These are phyloP conservation scores for Parastagonospora nodorum DNA, from an alignment of 2,329 filamentous ascomycete species.

Conservation along the genomic window DNA sequence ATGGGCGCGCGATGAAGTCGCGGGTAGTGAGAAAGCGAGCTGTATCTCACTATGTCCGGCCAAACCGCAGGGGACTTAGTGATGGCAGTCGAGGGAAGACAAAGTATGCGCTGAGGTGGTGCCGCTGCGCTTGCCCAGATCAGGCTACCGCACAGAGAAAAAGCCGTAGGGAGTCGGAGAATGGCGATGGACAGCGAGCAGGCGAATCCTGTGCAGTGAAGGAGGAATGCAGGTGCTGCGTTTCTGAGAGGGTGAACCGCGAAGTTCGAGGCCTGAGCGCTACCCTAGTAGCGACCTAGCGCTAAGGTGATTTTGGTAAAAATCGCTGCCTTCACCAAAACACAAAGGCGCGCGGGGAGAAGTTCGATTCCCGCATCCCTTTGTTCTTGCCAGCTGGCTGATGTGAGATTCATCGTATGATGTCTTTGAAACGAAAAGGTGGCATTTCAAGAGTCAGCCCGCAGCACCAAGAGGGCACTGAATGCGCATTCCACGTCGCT, in stretches of 20 bases:
- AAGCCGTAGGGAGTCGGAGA: slow-evolving; percentile 19
- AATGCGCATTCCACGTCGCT: too few relatives aligned
- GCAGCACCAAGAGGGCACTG: too few relatives aligned
- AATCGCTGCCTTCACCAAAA: slow-evolving; percentile 1
- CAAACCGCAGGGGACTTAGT: slow-evolving; percentile 29
- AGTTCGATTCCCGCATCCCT: too few relatives aligned
- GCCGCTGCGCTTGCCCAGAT: slow-evolving; percentile 19
- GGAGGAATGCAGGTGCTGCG: slow-evolving; percentile 40
- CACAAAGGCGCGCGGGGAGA: background rate
- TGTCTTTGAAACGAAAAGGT: too few relatives aligned
- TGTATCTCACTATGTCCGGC: slow-evolving; percentile 37
- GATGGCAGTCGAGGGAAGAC: slow-evolving; percentile 28
- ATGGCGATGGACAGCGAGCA: slow-evolving; percentile 16
- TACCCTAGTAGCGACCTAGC: slow-evolving; percentile 1
- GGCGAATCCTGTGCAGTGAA: slow-evolving; percentile 22
- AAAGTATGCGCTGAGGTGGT: slow-evolving; percentile 16
- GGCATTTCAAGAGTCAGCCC: too few relatives aligned
- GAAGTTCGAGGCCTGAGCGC: slow-evolving; percentile 19
- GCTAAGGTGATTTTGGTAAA: slow-evolving; percentile 25
- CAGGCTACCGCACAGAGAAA: slow-evolving; percentile 19
- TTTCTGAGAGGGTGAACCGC: slow-evolving; percentile 35
- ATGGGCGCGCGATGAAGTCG: slow-evolving; percentile 25
- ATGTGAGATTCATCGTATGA: too few relatives aligned
- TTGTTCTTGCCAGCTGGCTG: background rate
- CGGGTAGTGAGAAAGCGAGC: slow-evolving; percentile 27